phyloP scores from a whole-genome alignment of 73 alveolate genomes.

The Breviolum minutum region DNA sequence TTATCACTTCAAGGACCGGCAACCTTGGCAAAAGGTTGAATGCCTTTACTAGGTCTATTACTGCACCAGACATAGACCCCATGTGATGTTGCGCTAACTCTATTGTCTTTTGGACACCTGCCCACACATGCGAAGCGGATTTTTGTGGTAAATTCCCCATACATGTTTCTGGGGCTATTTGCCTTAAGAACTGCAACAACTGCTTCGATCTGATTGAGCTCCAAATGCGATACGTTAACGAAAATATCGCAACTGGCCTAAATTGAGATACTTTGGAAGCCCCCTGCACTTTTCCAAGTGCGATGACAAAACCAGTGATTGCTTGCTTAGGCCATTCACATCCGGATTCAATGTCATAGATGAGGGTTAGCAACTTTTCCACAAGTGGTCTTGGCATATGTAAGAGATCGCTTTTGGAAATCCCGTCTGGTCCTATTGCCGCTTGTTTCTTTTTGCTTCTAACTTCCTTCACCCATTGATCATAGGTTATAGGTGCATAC shows the following conservation, averaged over 20 bases:
- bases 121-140: background rate
- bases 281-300: background rate
- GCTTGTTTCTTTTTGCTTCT: background rate
- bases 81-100: background rate
- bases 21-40: background rate
- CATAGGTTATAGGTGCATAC: background rate
- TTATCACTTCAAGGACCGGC: background rate
- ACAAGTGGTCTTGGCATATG: background rate
- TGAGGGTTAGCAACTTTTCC: background rate
- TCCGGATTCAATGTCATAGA: background rate
- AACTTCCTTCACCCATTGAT: background rate
- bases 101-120: background rate
- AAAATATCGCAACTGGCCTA: background rate
- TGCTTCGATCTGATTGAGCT: background rate
- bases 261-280: background rate
- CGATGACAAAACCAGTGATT: background rate
- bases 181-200: background rate
- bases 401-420: background rate
- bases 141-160: background rate
- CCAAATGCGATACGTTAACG: background rate
- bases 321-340: background rate
- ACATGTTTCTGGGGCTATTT: background rate
- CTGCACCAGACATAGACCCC: background rate
- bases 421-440: conserved; percentile 40
- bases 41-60: background rate